Evolutionary conservation across 225 moss, liverwort and hornwort genomes (phyloP), one percentile per base, ranked within the genome.

Genomic region (Sphagnum tenellum): DNA sequence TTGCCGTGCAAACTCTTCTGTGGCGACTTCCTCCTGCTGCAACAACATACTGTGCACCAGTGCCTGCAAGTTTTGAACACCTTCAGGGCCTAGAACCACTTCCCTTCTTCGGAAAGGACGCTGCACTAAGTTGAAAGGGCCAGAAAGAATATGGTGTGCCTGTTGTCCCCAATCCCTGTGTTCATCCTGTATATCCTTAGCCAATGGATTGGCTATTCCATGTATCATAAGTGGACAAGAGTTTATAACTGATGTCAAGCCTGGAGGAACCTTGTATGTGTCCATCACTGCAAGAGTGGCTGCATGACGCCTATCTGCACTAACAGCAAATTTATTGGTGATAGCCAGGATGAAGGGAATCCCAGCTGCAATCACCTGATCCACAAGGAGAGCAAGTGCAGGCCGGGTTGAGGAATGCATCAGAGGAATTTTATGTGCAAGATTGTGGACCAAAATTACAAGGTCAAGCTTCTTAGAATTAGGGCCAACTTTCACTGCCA

Each of bases 261-360:
- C 85, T 3, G 82, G 69, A 49, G 93, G 85, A 46, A 98, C 80
- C 69, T 82, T 81, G 61, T 98, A 98, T 3, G 85, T 87, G 46
- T 88, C 90, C 89, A 93, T 86, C 48, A 98, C 90, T 48, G 89
- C 87, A 60, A 68, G 64, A 65, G 98, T 80, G 50, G 93, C 93
- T 54, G 87, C 61, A 54, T 87, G 82, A 45, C 98, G 88, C 55
- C 90, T 87, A 66, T 93, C 98, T 58, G 93, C 98, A 74, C 98
- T 98, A 4, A 98, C 90, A 68, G 90, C 89, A 55, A 93, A 98
- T 78, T 98, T 98, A 72, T 98, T 98, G 44, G 93, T 98, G 77
- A 98, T 93, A 66, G 93, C 89, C 54, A 98, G 73, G 49, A 98
- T 70, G 14, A 79, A 85, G 53, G 98, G 98, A 63, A 98, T 75